Conservation (phyloP, 495 filamentous ascomycete species). For the Aspergillus olivimuriae region DNA sequence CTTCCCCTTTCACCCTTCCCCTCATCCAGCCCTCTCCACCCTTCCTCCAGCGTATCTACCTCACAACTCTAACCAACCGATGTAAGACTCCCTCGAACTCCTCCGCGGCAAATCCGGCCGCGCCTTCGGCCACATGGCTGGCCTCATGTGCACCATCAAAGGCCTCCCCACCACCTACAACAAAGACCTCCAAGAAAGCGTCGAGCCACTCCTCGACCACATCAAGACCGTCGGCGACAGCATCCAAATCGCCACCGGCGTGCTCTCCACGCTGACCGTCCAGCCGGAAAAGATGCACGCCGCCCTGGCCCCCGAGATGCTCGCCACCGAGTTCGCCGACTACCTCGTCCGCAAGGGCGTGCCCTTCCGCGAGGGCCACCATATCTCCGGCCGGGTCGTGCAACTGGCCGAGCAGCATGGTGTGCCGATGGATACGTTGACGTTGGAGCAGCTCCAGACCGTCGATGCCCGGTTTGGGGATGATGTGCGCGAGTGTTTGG, state of each 20-base stretch:
- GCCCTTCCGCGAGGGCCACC: slow-evolving; percentile 72
- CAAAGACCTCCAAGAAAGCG: slow-evolving; percentile 88
- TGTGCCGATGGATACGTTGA: slow-evolving; percentile 71
- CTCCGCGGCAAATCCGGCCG: slow-evolving; percentile 82
- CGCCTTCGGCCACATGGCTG: slow-evolving; percentile 82
- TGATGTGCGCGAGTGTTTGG: slow-evolving; percentile 67
- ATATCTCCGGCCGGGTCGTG: slow-evolving; percentile 79
- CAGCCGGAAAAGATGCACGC: slow-evolving; percentile 70
- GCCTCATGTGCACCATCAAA: slow-evolving; percentile 83
- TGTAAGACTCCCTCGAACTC: slow-evolving; percentile 78
- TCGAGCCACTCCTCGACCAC: slow-evolving; percentile 82
- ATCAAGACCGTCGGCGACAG: slow-evolving; percentile 83
- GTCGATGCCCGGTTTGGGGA: slow-evolving; percentile 69
- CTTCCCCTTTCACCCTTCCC: too few relatives aligned
- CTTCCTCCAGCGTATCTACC: too few relatives aligned
- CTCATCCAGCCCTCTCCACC: too few relatives aligned
- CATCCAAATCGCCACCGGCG: slow-evolving; percentile 79
- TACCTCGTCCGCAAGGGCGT: slow-evolving; percentile 89
- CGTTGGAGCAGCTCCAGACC: slow-evolving; percentile 60
- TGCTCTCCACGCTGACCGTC: slow-evolving; percentile 58
- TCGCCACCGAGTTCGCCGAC: slow-evolving; percentile 80
- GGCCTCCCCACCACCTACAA: slow-evolving; percentile 88
- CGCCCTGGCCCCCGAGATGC: slow-evolving; percentile 69
- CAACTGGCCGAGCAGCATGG: slow-evolving; percentile 63
- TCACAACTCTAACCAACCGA: background rate